Base-by-base conservation (phyloP, 2,329 filamentous ascomycete genomes). In the Aspergillus sp. region DNA sequence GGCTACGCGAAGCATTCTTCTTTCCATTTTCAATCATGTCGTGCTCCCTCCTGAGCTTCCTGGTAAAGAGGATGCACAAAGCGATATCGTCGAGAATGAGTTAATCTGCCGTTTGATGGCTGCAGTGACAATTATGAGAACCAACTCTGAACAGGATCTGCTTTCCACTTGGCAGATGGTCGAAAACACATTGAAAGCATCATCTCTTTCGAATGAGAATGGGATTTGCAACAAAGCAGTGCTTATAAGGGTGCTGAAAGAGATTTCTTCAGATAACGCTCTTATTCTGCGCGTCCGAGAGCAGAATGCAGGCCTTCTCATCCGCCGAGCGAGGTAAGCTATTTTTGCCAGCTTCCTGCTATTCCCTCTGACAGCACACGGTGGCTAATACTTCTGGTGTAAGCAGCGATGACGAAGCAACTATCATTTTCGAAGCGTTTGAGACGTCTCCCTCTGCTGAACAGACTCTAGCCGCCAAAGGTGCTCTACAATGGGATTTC, bases 401-500 rank as follows among this genome's bases (percentile, higher is more conserved):
- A 15, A 5, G 1, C 7, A 62, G 49, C 53, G 31, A 52, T 46
- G 45, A 53, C 56, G 37, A 45, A 63, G 19, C 27, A 73, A 45
- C 19, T 61, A 63, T 81, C 63, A 17, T 84, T 56, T 82, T 88
- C 47, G 87, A 90, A 67, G 77, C 77, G 0, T 89, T 89, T 55
- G 86, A 90, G 66, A 77, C 82, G 0, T 86, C 85, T 0, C 76
- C 87, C 0, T 66, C 67, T 0, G 82, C 82, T 1, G 76, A 83
- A 44, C 71, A 78, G 14, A 82, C 87, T 0, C 73, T 88, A 2
- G 77, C 78, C 0, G 70, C 82, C 0, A 70, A 81, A 19, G 77
- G 77, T 25, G 80, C 84, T 2, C 68, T 90, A 0, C 65, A 75
- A 56, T 86, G 86, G 79, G 77, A 82, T 17, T 90, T 90, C 60